These are phyloP conservation scores for Lentinula edodes DNA, from an alignment of 768 basidiomycete genomes.

Conservation along the genomic window DNA sequence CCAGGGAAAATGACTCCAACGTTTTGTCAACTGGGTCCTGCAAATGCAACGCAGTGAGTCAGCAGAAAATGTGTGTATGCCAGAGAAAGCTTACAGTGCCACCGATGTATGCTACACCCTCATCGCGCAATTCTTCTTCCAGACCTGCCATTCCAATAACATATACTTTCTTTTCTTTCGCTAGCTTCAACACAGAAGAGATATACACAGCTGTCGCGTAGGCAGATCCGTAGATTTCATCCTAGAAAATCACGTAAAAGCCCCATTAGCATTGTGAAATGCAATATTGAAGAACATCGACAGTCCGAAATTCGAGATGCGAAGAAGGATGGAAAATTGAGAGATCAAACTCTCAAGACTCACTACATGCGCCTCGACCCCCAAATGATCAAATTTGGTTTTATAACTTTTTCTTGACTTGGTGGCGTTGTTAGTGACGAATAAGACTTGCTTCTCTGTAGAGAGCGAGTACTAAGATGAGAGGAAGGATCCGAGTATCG, in stretches of 20 bases:
- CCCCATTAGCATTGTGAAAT: background rate
- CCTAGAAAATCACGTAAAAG: conserved; percentile 37
- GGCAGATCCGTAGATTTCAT: conserved; percentile 95
- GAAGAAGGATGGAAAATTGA: background rate
- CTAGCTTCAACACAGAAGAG: conserved; percentile 83
- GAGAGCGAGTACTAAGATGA: background rate
- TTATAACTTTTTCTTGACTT: conserved; percentile 89
- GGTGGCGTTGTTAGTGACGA: conserved; percentile 97
- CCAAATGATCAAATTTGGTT: conserved; percentile 86
- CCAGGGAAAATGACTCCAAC: conserved; percentile 44
- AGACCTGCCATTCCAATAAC: conserved; percentile 90
- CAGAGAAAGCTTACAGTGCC: conserved; percentile 62
- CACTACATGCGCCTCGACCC: conserved; percentile 80
- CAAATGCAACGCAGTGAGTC: background rate
- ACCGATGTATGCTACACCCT: conserved; percentile 75
- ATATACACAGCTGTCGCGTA: conserved; percentile 82
- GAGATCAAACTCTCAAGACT: conserved; percentile 26
- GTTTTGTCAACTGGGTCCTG: conserved; percentile 86
- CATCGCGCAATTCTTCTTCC: conserved; percentile 88
- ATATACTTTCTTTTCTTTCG: conserved; percentile 90
- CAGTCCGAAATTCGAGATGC: background rate
- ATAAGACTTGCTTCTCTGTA: conserved; percentile 77
- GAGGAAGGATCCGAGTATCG: background rate
- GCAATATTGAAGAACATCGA: background rate
- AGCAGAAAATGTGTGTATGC: background rate